Conservation (phyloP, 163 green algal species). For the Volvox carteri region DNA sequence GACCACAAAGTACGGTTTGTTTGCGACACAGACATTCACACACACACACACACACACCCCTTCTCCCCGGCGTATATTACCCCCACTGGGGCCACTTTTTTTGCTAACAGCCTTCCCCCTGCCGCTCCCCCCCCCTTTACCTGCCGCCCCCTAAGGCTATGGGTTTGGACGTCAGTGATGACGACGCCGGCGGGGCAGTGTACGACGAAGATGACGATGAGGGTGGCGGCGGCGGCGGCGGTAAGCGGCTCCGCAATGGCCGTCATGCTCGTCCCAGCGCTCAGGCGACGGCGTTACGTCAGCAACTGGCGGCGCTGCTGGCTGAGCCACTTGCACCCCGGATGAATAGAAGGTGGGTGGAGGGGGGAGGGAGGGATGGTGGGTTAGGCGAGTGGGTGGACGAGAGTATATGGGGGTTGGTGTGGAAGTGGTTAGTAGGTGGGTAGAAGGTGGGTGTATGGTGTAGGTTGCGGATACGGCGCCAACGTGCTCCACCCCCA, state of each 20-base stretch:
- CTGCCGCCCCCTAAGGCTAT: slow-evolving; percentile 61
- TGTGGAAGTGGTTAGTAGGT: not conserved
- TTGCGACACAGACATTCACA: not conserved
- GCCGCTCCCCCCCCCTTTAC: not conserved
- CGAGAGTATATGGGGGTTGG: not conserved
- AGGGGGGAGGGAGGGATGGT: not conserved
- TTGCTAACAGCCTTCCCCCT: too few species aligned
- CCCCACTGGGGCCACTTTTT: too few species aligned
- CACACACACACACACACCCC: too few species aligned
- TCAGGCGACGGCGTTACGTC: slow-evolving; percentile 56
- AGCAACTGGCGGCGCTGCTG: slow-evolving; percentile 78
- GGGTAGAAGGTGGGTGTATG: too few species aligned
- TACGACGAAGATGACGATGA: slow-evolving; percentile 18
- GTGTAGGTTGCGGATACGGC: too few species aligned
- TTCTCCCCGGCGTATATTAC: too few species aligned
- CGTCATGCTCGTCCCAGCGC: slow-evolving; percentile 12
- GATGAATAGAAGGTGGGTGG: slow-evolving; percentile 68
- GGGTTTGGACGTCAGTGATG: slow-evolving; percentile 58
- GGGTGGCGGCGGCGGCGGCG: not conserved
- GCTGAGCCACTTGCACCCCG: slow-evolving; percentile 77
- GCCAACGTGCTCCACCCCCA: too few species aligned
- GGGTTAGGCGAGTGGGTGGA: too few species aligned
- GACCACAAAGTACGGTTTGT: not conserved
- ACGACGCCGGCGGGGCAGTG: slow-evolving; percentile 43
- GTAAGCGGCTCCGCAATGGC: slow-evolving; percentile 25